These are phyloP conservation scores for Hypoxylon crocopeplum DNA, from an alignment of 495 filamentous ascomycete species.

Conservation along the genomic window DNA sequence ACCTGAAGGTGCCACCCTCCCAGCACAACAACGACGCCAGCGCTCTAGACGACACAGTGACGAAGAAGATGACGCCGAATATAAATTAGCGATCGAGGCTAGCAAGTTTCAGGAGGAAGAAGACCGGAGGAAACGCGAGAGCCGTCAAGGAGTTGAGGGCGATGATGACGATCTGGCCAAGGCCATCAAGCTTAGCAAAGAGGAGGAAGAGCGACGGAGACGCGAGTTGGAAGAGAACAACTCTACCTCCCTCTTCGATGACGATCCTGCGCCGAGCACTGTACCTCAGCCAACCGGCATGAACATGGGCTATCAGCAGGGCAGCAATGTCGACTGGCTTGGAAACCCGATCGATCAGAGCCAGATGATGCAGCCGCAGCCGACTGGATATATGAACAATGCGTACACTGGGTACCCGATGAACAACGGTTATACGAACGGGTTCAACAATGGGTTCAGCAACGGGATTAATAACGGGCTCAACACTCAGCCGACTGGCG, in stretches of 20 bases:
- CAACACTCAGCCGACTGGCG: slow-evolving; percentile 43
- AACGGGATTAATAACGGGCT: slow-evolving; percentile 50
- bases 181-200: slow-evolving; percentile 94
- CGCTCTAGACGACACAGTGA: slow-evolving; percentile 61
- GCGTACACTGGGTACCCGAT: slow-evolving; percentile 75
- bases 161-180: slow-evolving; percentile 91
- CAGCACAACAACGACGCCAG: slow-evolving; percentile 50
- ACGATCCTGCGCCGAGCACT: slow-evolving; percentile 66
- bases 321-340: slow-evolving; percentile 92
- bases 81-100: slow-evolving; percentile 90
- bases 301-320: slow-evolving; percentile 97
- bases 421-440: slow-evolving; percentile 56
- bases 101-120: slow-evolving; percentile 97
- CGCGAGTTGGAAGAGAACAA: slow-evolving; percentile 91
- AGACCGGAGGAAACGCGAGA: slow-evolving; percentile 79
- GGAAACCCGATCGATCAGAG: slow-evolving; percentile 85
- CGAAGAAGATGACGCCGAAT: slow-evolving; percentile 87
- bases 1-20: slow-evolving; percentile 39
- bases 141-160: slow-evolving; percentile 63
- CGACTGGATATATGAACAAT: slow-evolving; percentile 85
- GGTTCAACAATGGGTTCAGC: slow-evolving; percentile 58
- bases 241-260: slow-evolving; percentile 85
- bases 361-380: slow-evolving; percentile 72
- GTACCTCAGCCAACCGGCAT: slow-evolving; percentile 83
- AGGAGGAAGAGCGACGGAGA: slow-evolving; percentile 86